phyloP scores from a whole-genome alignment of 805 yeast species.

The Metschnikowia colocasiae region DNA sequence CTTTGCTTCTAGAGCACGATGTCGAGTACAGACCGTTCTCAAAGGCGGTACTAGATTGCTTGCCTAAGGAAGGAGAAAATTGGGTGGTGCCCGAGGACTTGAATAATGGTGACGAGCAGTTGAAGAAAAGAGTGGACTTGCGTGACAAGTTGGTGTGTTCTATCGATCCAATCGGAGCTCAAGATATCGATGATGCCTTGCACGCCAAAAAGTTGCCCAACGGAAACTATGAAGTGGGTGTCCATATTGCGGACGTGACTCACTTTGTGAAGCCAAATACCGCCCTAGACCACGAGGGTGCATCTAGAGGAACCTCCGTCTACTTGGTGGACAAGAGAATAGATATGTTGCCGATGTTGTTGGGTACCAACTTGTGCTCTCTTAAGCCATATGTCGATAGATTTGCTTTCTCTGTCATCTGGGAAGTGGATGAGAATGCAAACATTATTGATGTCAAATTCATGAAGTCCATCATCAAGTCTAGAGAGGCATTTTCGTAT shows the following conservation, averaged over 20 bases:
- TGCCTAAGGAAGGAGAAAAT: slow-evolving; percentile 88
- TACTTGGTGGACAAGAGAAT: slow-evolving; percentile 96
- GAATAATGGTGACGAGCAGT: slow-evolving; percentile 48
- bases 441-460: slow-evolving; percentile 74
- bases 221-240: slow-evolving; percentile 97
- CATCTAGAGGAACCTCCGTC: slow-evolving; percentile 95
- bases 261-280: slow-evolving; percentile 94
- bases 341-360: slow-evolving; percentile 93
- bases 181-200: slow-evolving; percentile 96
- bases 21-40: slow-evolving; percentile 96
- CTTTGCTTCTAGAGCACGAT: slow-evolving; percentile 87
- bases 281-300: slow-evolving; percentile 92
- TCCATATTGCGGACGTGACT: slow-evolving; percentile 98
- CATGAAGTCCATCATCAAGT: slow-evolving; percentile 83
- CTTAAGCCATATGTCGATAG: slow-evolving; percentile 93
- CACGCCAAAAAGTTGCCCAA: slow-evolving; percentile 84
- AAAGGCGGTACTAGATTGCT: slow-evolving; percentile 83
- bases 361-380: slow-evolving; percentile 95
- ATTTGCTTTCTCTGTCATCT: slow-evolving; percentile 89
- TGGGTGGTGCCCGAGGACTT: slow-evolving; percentile 82
- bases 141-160: slow-evolving; percentile 89
- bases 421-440: slow-evolving; percentile 91
- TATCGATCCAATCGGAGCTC: slow-evolving; percentile 97
- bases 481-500: slow-evolving; percentile 92
- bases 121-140: slow-evolving; percentile 71